Evolutionary conservation across 768 basidiomycete species (phyloP), one percentile per base, ranked within the genome.

Genomic region (Filobasidium floriforme): DNA sequence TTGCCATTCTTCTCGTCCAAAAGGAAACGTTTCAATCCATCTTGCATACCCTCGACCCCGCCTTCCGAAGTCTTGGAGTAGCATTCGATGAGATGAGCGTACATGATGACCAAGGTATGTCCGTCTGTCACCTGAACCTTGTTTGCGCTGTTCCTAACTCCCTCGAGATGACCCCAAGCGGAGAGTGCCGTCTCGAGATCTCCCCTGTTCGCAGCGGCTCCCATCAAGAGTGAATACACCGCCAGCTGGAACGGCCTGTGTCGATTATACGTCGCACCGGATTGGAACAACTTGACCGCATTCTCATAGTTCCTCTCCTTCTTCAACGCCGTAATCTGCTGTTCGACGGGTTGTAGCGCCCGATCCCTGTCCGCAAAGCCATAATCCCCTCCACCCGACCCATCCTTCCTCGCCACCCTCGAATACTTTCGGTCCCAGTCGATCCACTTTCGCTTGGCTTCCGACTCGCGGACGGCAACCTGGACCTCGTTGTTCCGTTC

Each of bases 211-310:
- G 85, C 85, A 67, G 86, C 87, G 0, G 84, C 84, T 1, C 84
- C 82, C 15, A 93, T 80, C 51, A 94, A 81, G 7, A 72, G 77
- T 40, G 78, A 75, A 76, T 86, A 90, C 1, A 84, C 67, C 60
- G 55, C 2, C 77, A 41, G 0, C 80, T 51, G 62, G 62, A 74
- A 73, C 1, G 61, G 22, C n/a, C 67, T 52, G 19, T 59, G 26
- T 9, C 60, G 68, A 10, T 75, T 68, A 26, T 81, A 76, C 9
- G 82, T 74, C 32, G 82, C 79, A 19, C 86, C 82, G 0, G 85
- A 82, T 28, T 87, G 82, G 76, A 92, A 92, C 18, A 93, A 79
- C 18, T 84, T 82, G 79, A 91, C 80, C 0, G 90, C 90, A 0
- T 85, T 83, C 0, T 80, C 73, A 67, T 91, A 86, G 68, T 88